A percentile compares a stretch with the other conserved stretches of the same genome.
phyloP scores from a whole-genome alignment of 768 basidiomycete genomes.

The Suillus decipiens region DNA sequence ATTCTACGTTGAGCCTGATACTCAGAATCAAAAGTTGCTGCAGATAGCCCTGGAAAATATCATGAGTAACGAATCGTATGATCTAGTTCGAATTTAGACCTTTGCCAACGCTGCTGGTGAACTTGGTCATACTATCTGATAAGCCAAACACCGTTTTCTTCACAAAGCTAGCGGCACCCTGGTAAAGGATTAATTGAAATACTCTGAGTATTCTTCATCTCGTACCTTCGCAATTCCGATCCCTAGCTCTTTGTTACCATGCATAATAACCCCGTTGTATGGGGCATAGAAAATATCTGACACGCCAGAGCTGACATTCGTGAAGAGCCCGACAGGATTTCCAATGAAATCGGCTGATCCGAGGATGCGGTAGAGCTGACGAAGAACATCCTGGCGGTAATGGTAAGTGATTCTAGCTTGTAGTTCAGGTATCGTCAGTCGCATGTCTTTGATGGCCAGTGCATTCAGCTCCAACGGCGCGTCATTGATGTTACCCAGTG shows the following conservation, averaged over 20 bases:
- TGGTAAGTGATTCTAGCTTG: constrained; percentile 85
- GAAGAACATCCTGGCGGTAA: constrained; percentile 90
- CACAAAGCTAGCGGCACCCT: constrained; percentile 97
- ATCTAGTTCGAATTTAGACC: constrained; percentile 42
- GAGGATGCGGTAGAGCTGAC: constrained; percentile 93
- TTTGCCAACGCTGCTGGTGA: constrained; percentile 97
- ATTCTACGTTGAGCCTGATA: constrained; percentile 89
- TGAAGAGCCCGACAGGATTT: constrained; percentile 96
- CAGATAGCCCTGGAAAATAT: constrained; percentile 72
- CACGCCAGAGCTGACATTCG: constrained; percentile 96
- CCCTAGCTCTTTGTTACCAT: constrained; percentile 92
- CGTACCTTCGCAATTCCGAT: constrained; percentile 90
- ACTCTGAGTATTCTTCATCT: background rate
- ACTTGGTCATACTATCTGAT: constrained; percentile 95
- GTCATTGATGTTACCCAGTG: constrained; percentile 95
- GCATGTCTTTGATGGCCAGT: constrained; percentile 91
- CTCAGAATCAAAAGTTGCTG: constrained; percentile 95
- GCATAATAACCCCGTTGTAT: constrained; percentile 94
- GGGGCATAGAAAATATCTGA: constrained; percentile 99
- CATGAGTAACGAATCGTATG: background rate
- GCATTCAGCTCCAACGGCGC: constrained; percentile 94
- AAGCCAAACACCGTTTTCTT: constrained; percentile 99
- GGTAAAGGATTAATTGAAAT: constrained; percentile 19
- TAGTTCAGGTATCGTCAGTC: constrained; percentile 81
- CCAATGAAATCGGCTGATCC: constrained; percentile 98